phyloP scores from a whole-genome alignment of 2,329 filamentous ascomycete genomes.

The Aspergillus transmontanensis region DNA sequence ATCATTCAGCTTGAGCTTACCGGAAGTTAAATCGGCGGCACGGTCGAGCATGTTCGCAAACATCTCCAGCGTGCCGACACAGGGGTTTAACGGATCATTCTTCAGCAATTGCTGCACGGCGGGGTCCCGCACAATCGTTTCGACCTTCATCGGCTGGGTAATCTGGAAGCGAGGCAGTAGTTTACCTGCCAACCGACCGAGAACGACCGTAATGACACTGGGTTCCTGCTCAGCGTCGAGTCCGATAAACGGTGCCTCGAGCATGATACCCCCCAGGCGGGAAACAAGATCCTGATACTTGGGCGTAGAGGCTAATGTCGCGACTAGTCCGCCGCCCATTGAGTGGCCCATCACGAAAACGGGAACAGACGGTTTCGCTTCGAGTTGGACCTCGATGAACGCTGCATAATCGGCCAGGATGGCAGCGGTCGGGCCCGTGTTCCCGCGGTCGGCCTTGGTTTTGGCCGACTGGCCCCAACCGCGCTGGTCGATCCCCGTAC shows the following conservation, averaged over 20 bases:
- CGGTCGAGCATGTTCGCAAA: not conserved
- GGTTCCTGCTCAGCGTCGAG: not conserved
- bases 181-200: not conserved
- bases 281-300: not conserved
- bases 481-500: conserved; percentile 11
- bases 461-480: conserved; percentile 13
- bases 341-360: not conserved
- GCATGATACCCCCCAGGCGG: not conserved
- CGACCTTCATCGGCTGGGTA: conserved; percentile 6
- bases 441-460: conserved; percentile 10
- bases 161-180: conserved; percentile 11
- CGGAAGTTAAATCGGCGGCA: not conserved
- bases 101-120: conserved; percentile 5
- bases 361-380: not conserved
- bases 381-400: not conserved
- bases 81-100: conserved; percentile 1
- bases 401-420: not conserved
- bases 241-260: not conserved
- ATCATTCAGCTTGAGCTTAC: not conserved
- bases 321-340: not conserved
- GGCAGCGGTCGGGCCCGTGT: conserved; percentile 10
- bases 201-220: not conserved
- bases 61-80: not conserved
- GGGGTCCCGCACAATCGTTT: conserved; percentile 12
- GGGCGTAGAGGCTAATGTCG: not conserved